A percentile compares a stretch with the other conserved stretches of the same genome.
phyloP scores from a whole-genome alignment of 345 rosid genomes.

The Sonneratia caseolaris region DNA sequence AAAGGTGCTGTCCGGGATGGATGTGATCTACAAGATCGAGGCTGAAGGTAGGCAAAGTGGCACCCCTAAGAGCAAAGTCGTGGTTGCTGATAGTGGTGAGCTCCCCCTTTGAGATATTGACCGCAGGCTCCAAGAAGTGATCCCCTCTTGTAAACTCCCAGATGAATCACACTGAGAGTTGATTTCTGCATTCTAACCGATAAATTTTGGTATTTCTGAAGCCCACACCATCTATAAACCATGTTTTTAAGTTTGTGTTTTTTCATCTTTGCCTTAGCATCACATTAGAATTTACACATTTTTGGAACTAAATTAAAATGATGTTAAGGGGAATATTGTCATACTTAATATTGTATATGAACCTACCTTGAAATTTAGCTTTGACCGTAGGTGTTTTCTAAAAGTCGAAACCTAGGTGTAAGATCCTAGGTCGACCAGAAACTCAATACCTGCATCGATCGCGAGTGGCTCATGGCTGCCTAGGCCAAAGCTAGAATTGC shows the following conservation, averaged over 20 bases:
- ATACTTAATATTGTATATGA: too few species aligned
- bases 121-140: background rate
- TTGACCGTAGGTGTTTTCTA: too few species aligned
- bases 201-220: background rate
- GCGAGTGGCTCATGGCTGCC: too few species aligned
- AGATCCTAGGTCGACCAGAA: too few species aligned
- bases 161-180: background rate
- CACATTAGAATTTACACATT: background rate
- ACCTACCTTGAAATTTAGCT: too few species aligned
- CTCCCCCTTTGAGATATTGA: slow-evolving; percentile 41
- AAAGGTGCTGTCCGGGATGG: slow-evolving; percentile 95
- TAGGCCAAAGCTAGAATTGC: too few species aligned
- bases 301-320: too few species aligned
- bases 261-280: background rate
- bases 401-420: too few species aligned
- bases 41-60: slow-evolving; percentile 84
- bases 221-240: background rate
- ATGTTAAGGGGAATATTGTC: too few species aligned
- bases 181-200: background rate
- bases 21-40: slow-evolving; percentile 81
- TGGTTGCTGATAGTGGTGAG: slow-evolving; percentile 78
- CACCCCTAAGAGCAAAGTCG: slow-evolving; percentile 78
- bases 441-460: too few species aligned
- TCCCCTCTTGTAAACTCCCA: background rate
- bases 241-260: background rate